Percentiles rank a stretch among this genome's conserved stretches.
Evolutionary conservation across 176 grass and related monocot genomes (phyloP).

Genomic region (Elaeis guineensis): DNA sequence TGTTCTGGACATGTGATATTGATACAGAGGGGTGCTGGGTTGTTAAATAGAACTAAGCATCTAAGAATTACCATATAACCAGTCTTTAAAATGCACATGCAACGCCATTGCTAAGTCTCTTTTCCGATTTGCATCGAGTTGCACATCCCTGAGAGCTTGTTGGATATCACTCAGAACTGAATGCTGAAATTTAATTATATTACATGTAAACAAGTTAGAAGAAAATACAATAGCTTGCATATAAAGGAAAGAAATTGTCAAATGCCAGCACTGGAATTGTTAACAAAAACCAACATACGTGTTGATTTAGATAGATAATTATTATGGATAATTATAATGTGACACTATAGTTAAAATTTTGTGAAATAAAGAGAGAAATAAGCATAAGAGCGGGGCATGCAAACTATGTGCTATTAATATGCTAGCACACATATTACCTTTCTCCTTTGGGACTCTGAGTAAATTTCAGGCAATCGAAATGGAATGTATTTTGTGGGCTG

Average conservation of each 20-base stretch:
- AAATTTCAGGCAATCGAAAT: constrained; percentile 87
- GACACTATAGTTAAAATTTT: too few relatives aligned
- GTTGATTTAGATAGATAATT: too few relatives aligned
- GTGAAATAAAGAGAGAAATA: too few relatives aligned
- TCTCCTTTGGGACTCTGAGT: constrained; percentile 57
- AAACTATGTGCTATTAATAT: too few relatives aligned
- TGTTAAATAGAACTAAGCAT: constrained; percentile 1
- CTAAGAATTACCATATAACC: constrained; percentile 77
- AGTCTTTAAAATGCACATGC: constrained; percentile 91
- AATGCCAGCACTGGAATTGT: too few relatives aligned
- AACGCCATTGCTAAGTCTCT: constrained; percentile 71
- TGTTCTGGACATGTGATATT: too few relatives aligned
- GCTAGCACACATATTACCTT: constrained; percentile 39
- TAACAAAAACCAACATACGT: too few relatives aligned
- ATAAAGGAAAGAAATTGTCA: too few relatives aligned
- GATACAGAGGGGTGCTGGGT: too few relatives aligned
- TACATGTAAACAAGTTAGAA: neutral
- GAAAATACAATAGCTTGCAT: neutral
- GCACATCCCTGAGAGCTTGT: constrained; percentile 58
- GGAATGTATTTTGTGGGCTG: constrained; percentile 51
- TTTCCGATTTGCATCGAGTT: constrained; percentile 83
- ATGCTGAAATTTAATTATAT: constrained; percentile 35
- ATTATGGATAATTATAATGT: too few relatives aligned
- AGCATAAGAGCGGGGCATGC: too few relatives aligned
- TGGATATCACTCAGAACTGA: constrained; percentile 60